Base-by-base conservation (phyloP, 208 protist genomes). In the Trichomonas vaginalis region DNA sequence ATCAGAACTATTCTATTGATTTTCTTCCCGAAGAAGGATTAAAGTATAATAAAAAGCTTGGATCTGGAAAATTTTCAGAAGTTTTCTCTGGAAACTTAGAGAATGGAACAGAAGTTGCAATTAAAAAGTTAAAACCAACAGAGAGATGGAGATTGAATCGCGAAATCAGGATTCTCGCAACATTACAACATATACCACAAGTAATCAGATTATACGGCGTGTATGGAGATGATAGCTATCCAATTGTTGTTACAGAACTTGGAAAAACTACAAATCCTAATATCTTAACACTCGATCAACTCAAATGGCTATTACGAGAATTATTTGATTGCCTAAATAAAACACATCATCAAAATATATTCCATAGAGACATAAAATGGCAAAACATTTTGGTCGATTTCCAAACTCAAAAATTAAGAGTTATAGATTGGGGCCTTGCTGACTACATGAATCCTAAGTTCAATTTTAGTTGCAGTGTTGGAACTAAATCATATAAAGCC, bases 311-410 rank as follows among this genome's bases (percentile, higher is more conserved):
- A 39, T 35, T 92, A 42, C 35, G 46, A 47, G 14, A 42, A 45
- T 56, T 92, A 51, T 51, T 92, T 21, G 15, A 48, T 42, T 8
- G 4, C 3, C n/a, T 92, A 14, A 92, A 92, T 47, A n/a, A 35
- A 10, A 92, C 86, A 39, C 86, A 92, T 92, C 8, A 46, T 15
- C 48, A 51, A n/a, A 1, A 47, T 15, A 92, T 92, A 35, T 49
- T 92, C 10, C 86, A 92, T 47, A 48, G 86, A 39, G 86, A 92
- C 17, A 42, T 92, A 39, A 92, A 92, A 92, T 92, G 86, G 86
- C 86, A 92, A 92, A 92, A 92, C 15, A 51, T 92, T 8, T 23
- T 92, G 42, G 40, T 48, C 35, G 17, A 42, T 39, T 92, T 92
- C 45, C 9, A n/a, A 39, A 45, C 42, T 39, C 39, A 51, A 48